phyloP scores from a whole-genome alignment of 257 asterid species.

The Petunia secreta region DNA sequence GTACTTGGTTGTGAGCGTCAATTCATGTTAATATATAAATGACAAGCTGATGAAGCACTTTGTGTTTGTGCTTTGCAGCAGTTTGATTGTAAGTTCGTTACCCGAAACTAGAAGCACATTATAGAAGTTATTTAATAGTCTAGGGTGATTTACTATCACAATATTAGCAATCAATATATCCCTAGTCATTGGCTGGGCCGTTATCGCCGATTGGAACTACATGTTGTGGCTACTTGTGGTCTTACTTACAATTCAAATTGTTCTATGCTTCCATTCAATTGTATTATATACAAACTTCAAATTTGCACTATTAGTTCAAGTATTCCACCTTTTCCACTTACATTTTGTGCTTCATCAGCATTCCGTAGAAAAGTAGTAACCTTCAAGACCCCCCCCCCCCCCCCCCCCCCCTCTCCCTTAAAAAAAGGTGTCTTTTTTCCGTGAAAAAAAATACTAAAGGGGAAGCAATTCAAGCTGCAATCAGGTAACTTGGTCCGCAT shows the following conservation, averaged over 20 bases:
- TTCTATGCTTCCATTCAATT: not conserved
- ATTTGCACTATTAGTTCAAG: constrained; percentile 15
- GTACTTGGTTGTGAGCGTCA: constrained; percentile 1
- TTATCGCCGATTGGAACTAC: not conserved
- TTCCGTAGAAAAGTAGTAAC: no score
- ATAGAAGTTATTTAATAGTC: constrained; percentile 13
- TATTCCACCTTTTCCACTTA: constrained; percentile 3
- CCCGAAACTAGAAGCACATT: not conserved
- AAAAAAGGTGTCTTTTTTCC: not conserved
- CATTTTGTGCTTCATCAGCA: not conserved
- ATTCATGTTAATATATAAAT: constrained; percentile 14
- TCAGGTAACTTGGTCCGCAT: not conserved
- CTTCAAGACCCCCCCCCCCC: no score
- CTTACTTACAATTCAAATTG: not conserved
- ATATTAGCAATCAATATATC: not conserved
- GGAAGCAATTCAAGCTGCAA: not conserved
- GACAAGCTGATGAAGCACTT: constrained; percentile 1
- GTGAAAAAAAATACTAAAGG: not conserved
- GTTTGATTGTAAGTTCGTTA: not conserved
- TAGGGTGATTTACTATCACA: constrained; percentile 10
- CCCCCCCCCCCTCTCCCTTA: no score
- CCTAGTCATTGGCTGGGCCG: not conserved
- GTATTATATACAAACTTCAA: not conserved
- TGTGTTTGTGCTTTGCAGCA: constrained; percentile 7
- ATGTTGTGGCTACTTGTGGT: not conserved